phyloP scores from a whole-genome alignment of 495 filamentous ascomycete genomes.

The Pyronema domesticum region DNA sequence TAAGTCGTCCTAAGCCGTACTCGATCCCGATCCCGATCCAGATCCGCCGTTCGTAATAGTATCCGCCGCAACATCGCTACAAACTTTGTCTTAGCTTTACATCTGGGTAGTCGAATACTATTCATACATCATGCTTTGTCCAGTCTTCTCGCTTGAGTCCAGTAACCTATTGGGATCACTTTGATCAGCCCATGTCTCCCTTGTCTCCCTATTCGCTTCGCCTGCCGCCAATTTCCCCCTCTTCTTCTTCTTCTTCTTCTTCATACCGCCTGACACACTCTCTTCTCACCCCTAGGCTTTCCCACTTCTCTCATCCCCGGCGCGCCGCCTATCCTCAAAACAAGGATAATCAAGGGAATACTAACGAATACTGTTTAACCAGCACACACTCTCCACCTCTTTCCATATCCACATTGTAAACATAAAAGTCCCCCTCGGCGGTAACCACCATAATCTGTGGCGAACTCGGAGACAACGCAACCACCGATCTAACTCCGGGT shows the following conservation, averaged over 20 bases:
- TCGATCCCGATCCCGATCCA: too few relatives aligned
- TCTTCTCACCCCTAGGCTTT: too few relatives aligned
- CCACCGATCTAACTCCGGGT: conserved; percentile 46
- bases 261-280: too few relatives aligned
- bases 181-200: too few relatives aligned
- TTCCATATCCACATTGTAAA: conserved; percentile 87
- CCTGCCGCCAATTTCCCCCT: too few relatives aligned
- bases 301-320: too few relatives aligned
- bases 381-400: conserved; percentile 86
- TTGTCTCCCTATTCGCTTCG: too few relatives aligned
- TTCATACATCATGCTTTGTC: conserved; percentile 32
- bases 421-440: conserved; percentile 83
- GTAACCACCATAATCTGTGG: conserved; percentile 98
- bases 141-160: conserved; percentile 36
- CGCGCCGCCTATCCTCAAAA: neutral
- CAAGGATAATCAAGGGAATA: neutral
- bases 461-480: conserved; percentile 81
- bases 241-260: too few relatives aligned
- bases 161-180: conserved; percentile 27
- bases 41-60: too few relatives aligned
- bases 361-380: conserved; percentile 76
- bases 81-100: too few relatives aligned
- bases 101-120: conserved; percentile 15
- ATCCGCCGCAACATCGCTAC: too few relatives aligned
- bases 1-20: too few relatives aligned